phyloP scores from a whole-genome alignment of 2,329 filamentous ascomycete genomes.

The Daldinia eschscholtzii region DNA sequence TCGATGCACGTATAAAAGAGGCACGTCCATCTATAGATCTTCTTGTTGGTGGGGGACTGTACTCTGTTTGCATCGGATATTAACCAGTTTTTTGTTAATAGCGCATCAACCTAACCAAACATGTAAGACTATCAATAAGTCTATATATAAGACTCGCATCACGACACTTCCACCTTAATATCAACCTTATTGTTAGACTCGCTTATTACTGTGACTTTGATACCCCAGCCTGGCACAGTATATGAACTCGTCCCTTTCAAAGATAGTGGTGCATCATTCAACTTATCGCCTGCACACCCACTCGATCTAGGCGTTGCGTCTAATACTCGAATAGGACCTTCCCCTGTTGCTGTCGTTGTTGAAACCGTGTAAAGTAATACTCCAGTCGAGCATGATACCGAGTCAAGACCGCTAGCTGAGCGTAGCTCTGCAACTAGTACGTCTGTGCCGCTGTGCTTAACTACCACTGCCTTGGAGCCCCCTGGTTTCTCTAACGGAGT shows the following conservation, averaged over 20 bases:
- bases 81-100: background rate
- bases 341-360: conserved; percentile 48
- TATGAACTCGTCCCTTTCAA: conserved; percentile 42
- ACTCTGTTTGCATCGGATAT: background rate
- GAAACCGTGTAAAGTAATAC: conserved; percentile 55
- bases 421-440: conserved; percentile 54
- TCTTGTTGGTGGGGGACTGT: background rate
- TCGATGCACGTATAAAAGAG: background rate
- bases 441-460: conserved; percentile 45
- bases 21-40: no score
- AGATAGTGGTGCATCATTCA: conserved; percentile 53
- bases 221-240: conserved; percentile 42
- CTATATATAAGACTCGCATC: background rate
- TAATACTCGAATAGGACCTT: conserved; percentile 52
- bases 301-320: conserved; percentile 51
- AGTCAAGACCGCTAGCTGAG: conserved; percentile 46
- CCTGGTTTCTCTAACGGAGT: conserved; percentile 43
- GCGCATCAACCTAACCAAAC: background rate
- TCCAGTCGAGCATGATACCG: conserved; percentile 50
- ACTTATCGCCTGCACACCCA: conserved; percentile 48
- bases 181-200: conserved; percentile 42
- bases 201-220: conserved; percentile 46
- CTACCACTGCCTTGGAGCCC: conserved; percentile 49
- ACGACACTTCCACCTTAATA: conserved; percentile 58
- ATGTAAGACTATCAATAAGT: no score